phyloP scores from a whole-genome alignment of 2,329 filamentous ascomycete species.

The Fusarium sambucinum region DNA sequence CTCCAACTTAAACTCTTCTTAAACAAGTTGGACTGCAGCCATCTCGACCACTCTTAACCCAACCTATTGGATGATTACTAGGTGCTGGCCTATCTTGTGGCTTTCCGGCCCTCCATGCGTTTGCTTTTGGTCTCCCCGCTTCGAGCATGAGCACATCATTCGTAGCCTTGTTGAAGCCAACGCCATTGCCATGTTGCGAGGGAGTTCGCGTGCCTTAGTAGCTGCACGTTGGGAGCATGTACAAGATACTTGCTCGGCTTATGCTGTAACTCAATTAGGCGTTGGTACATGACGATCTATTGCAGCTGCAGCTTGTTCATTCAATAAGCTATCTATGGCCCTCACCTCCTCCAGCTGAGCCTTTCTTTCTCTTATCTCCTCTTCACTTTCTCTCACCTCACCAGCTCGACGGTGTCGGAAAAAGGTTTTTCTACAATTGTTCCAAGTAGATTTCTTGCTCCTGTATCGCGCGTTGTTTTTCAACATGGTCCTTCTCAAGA shows the following conservation, averaged over 20 bases:
- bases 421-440: not conserved
- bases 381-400: slow-evolving; percentile 29
- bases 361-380: slow-evolving; percentile 10
- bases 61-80: slow-evolving; percentile 34
- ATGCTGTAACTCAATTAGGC: slow-evolving; percentile 29
- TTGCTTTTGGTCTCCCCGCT: slow-evolving; percentile 38
- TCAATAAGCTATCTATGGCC: slow-evolving; percentile 26
- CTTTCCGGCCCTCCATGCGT: slow-evolving; percentile 34
- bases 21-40: slow-evolving; percentile 40
- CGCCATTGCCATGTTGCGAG: slow-evolving; percentile 27
- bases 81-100: slow-evolving; percentile 24
- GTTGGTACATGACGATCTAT: slow-evolving; percentile 39
- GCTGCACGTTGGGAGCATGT: slow-evolving; percentile 22
- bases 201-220: slow-evolving; percentile 28
- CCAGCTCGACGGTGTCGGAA: slow-evolving; percentile 23
- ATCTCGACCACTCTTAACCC: not conserved
- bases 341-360: slow-evolving; percentile 14
- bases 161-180: slow-evolving; percentile 30
- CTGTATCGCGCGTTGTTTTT: not conserved
- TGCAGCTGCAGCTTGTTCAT: slow-evolving; percentile 25
- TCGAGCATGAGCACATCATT: slow-evolving; percentile 31
- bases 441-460: not conserved
- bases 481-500: slow-evolving; percentile 40
- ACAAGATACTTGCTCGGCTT: slow-evolving; percentile 32
- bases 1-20: slow-evolving; percentile 27